phyloP scores from a whole-genome alignment of 1,139 yeast genomes.

The Nakaseomyces glabratus region DNA sequence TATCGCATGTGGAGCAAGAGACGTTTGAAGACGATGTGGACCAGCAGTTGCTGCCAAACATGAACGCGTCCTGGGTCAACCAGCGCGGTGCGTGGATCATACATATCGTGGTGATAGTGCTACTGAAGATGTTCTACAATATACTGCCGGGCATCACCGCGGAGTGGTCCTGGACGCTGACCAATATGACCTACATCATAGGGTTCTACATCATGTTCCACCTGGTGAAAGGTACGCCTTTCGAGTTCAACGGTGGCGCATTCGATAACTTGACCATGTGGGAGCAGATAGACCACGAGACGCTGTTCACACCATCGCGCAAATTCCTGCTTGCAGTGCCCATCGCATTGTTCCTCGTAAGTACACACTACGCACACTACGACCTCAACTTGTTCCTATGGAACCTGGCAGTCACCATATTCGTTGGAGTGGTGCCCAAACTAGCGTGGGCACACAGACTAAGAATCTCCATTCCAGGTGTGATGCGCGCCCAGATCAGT shows the following conservation, averaged over 20 bases:
- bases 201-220: constrained; percentile 96
- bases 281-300: constrained; percentile 98
- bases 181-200: constrained; percentile 79
- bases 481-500: constrained; percentile 33
- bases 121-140: constrained; percentile 69
- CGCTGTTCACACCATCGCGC: constrained; percentile 92
- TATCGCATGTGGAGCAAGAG: constrained; percentile 89
- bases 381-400: constrained; percentile 69
- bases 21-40: constrained; percentile 86
- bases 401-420: constrained; percentile 69
- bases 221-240: constrained; percentile 92
- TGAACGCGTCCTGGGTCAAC: constrained; percentile 94
- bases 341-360: constrained; percentile 70
- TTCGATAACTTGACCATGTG: constrained; percentile 95
- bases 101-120: constrained; percentile 71
- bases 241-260: constrained; percentile 94
- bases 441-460: constrained; percentile 72
- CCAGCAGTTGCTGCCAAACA: constrained; percentile 78
- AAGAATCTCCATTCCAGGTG: constrained; percentile 52
- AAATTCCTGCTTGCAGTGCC: constrained; percentile 89
- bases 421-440: constrained; percentile 80
- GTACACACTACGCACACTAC: constrained; percentile 87
- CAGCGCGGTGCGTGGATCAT: constrained; percentile 93
- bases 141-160: constrained; percentile 66
- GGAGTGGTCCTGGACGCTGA: constrained; percentile 89